Conservation (phyloP, 306 rosid species). For the Rubus idaeus region DNA sequence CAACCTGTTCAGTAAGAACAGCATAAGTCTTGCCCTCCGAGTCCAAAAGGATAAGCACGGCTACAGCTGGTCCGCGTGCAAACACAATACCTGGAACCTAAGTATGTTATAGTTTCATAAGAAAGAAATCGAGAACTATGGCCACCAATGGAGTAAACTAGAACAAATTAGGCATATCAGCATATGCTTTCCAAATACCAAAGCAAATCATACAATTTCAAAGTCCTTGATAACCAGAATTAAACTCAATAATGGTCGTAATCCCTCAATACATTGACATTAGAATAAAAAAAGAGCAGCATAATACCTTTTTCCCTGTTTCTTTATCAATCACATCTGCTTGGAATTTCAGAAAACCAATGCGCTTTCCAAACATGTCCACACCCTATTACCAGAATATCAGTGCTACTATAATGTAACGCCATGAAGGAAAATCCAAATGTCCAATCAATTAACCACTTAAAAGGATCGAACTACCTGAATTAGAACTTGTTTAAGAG, state of each 20-base stretch:
- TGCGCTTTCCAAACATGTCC: conserved; percentile 83
- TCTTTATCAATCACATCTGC: conserved; percentile 79
- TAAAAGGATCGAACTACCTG: conserved; percentile 47
- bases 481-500: conserved; percentile 63
- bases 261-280: neutral
- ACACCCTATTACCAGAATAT: conserved; percentile 55
- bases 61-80: conserved; percentile 95
- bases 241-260: neutral
- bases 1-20: conserved; percentile 91
- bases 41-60: conserved; percentile 76
- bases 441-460: neutral
- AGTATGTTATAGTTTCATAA: conserved; percentile 37
- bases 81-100: conserved; percentile 96
- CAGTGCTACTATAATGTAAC: neutral
- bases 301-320: conserved; percentile 70
- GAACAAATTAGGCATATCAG: neutral
- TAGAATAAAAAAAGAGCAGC: neutral
- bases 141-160: conserved; percentile 1
- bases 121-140: conserved; percentile 8
- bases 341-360: conserved; percentile 85
- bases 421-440: neutral
- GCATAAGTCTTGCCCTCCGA: conserved; percentile 80
- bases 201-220: neutral
- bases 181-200: neutral
- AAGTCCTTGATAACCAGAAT: neutral